Base-by-base conservation (phyloP, 2,329 filamentous ascomycete species). In the Colletotrichum cordylinicola region DNA sequence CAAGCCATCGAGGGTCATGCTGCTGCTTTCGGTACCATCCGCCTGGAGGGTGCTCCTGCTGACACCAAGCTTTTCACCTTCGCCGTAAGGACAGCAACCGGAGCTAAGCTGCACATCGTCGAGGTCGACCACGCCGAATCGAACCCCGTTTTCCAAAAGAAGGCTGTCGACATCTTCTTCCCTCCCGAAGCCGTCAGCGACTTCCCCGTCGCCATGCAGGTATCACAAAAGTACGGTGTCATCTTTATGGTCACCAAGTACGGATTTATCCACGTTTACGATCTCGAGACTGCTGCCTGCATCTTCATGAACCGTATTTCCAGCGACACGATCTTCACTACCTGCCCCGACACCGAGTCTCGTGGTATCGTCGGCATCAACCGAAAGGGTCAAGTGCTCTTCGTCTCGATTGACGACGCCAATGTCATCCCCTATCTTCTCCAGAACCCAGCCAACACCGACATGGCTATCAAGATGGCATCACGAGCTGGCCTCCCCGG, bases 261-360 rank as follows among this genome's bases (percentile, higher is more conserved):
- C 82, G 97, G 97, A 69, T 99, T 98, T 87, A 98, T 99, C 81
- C 97, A 99, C 86, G 91, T 99, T 29, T 98, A 99, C 87, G 98
- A 99, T 82, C 92, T 99, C 73, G 98, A 99, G 88, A 97, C 95
- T 9, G 98, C 95, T 74, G 94, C 94, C 15, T 98, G 95, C 84
- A 97, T 99, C 83, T 99, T 98, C 91, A 98, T 99, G 96, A 99
- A 99, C 90, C 94, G 98, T 81, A 99, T 99, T 82, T 99, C 97
- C 39, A 98, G 96, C 88, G 97, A 99, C 84, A 99, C 97, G 31
- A 98, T 99, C 84, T 99, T 99, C 88, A 98, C 96, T 31, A 98
- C 96, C 24, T 94, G 95, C 62, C 88, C 93, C 43, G 97, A 99
- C 84, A 91, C 91, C 70, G 93, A 96, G 27, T 98, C 95, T 21